These are phyloP conservation scores for Psidium guajava DNA, from an alignment of 345 rosid species.

Conservation along the genomic window DNA sequence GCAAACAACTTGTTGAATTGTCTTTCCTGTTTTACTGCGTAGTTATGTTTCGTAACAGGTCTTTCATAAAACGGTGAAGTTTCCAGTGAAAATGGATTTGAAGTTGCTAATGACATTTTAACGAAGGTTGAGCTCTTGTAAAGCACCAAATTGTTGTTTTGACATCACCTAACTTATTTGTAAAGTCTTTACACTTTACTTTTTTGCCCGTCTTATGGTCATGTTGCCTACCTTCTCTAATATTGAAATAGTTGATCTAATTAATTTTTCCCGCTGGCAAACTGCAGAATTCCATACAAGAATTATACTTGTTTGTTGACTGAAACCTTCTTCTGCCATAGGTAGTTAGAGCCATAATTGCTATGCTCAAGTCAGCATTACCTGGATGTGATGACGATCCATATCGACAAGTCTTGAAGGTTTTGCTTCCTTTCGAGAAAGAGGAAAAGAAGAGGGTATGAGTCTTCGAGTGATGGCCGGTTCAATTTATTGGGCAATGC, in stretches of 20 bases:
- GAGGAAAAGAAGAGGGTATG: slow-evolving; percentile 77
- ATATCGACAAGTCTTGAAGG: slow-evolving; percentile 81
- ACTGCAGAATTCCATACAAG: background rate
- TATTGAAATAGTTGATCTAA: background rate
- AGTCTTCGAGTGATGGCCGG: background rate
- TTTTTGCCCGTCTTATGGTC: background rate
- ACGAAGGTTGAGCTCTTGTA: background rate
- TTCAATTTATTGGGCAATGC: background rate
- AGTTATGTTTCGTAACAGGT: background rate
- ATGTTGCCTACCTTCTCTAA: background rate
- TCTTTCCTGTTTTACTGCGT: background rate
- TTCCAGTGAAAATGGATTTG: background rate
- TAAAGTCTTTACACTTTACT: background rate
- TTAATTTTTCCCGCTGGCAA: background rate
- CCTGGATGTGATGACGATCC: slow-evolving; percentile 70
- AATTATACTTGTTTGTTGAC: background rate
- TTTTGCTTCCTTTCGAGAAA: slow-evolving; percentile 72
- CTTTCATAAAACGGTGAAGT: background rate
- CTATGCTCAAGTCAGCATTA: slow-evolving; percentile 72
- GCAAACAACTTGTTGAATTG: background rate
- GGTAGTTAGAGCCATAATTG: slow-evolving; percentile 70
- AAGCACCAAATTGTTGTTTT: background rate
- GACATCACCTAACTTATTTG: background rate
- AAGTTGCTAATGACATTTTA: background rate
- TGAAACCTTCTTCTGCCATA: slow-evolving; percentile 1